Conservation (phyloP, 2,329 filamentous ascomycete genomes). For the Dendrostoma leiphaemia region DNA sequence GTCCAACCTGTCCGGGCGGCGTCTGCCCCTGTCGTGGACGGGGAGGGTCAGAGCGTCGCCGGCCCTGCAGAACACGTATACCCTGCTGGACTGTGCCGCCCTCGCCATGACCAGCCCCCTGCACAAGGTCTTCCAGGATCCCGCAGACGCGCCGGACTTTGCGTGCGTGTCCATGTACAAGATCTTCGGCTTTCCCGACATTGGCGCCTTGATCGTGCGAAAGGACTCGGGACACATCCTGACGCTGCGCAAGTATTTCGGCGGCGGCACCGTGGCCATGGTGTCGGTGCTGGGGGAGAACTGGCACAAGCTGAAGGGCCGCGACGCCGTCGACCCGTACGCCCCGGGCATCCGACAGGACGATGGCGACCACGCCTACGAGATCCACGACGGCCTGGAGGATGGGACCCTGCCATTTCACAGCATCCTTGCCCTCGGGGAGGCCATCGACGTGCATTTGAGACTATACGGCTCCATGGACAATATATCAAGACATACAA, state of each 20-base stretch:
- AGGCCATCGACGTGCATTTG: conserved; percentile 68
- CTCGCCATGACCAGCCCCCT: conserved; percentile 61
- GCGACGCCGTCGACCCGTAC: conserved; percentile 27
- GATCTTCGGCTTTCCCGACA: conserved; percentile 66
- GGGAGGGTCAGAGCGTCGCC: conserved; percentile 32
- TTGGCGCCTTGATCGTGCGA: conserved; percentile 59
- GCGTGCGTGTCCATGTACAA: conserved; percentile 63
- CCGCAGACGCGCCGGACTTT: conserved; percentile 56
- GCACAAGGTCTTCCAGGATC: conserved; percentile 47
- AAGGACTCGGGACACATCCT: conserved; percentile 54
- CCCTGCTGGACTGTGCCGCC: conserved; percentile 62
- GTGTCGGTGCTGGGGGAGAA: conserved; percentile 49
- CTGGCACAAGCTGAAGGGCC: conserved; percentile 54
- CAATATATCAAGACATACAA: conserved; percentile 57
- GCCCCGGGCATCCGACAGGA: conserved; percentile 4
- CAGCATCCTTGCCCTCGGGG: conserved; percentile 78
- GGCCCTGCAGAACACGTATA: conserved; percentile 42
- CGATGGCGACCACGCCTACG: conserved; percentile 29
- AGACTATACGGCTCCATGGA: conserved; percentile 58
- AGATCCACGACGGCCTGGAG: conserved; percentile 60
- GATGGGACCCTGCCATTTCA: conserved; percentile 88
- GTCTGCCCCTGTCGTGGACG: conserved; percentile 59
- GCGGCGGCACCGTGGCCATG: conserved; percentile 65
- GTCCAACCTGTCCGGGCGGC: conserved; percentile 67
- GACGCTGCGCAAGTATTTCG: conserved; percentile 60